Conservation (phyloP, 163 green algal species). For the Smithsoniella earleae region DNA sequence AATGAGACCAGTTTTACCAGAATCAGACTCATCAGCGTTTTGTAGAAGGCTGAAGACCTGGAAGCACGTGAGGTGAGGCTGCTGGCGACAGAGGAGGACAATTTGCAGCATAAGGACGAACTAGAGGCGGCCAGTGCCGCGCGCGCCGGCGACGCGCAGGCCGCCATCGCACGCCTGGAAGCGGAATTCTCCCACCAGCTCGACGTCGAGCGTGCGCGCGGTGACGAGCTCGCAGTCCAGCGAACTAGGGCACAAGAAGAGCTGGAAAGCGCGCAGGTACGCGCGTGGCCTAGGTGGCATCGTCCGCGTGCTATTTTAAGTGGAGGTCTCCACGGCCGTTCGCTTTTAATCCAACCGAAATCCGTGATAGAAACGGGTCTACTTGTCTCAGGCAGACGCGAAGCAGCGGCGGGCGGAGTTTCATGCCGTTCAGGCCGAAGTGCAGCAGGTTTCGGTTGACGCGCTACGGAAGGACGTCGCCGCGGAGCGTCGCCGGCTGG, state of each 20-base stretch:
- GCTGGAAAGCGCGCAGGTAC: conserved; percentile 12
- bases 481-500: background rate
- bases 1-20: no score
- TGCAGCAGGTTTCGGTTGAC: background rate
- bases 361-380: background rate
- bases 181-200: conserved; percentile 25
- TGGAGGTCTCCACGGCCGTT: background rate
- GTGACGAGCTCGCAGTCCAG: background rate
- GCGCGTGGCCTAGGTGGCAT: background rate
- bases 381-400: conserved; percentile 1
- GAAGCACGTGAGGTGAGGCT: background rate
- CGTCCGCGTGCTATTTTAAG: background rate
- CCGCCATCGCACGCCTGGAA: conserved; percentile 13
- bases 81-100: conserved; percentile 11
- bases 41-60: conserved; percentile 23
- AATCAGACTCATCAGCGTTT: no score
- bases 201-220: background rate
- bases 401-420: conserved; percentile 7
- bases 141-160: background rate
- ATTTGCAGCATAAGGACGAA: conserved; percentile 3
- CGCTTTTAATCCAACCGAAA: background rate
- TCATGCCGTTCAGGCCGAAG: background rate
- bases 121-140: background rate
- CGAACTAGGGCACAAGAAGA: background rate
- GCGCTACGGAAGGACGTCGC: background rate